Evolutionary conservation across 176 grass and related monocot genomes (phyloP).

Genomic region (Raddia guianensis): DNA sequence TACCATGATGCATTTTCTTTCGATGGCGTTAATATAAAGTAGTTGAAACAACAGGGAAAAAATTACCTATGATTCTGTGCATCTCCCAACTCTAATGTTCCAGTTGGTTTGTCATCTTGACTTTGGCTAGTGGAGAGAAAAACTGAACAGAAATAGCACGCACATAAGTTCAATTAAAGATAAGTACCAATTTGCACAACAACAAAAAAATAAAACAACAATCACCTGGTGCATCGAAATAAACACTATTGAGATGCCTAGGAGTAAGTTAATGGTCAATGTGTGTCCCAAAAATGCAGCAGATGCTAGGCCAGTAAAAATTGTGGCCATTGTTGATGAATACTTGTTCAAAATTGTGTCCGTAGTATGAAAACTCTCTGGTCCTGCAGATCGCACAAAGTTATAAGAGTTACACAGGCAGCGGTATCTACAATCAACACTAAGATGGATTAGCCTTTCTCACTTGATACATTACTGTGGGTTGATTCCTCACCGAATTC

Average conservation of each 20-base stretch:
- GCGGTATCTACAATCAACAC: not conserved
- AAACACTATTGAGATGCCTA: slow-evolving; percentile 96
- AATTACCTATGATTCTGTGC: slow-evolving; percentile 67
- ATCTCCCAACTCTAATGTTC: slow-evolving; percentile 63
- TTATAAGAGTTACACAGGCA: slow-evolving; percentile 17
- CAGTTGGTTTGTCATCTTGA: slow-evolving; percentile 78
- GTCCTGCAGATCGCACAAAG: no score
- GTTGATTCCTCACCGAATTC: slow-evolving; percentile 3
- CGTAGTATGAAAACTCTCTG: no score
- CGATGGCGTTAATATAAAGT: slow-evolving; percentile 1
- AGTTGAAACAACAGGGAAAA: not conserved
- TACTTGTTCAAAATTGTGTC: slow-evolving; percentile 99
- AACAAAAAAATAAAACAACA: slow-evolving; percentile 17
- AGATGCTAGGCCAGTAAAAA: slow-evolving; percentile 95
- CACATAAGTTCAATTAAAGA: slow-evolving; percentile 16
- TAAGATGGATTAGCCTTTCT: not conserved
- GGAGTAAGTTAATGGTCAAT: slow-evolving; percentile 91
- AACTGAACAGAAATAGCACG: slow-evolving; percentile 63
- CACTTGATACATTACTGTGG: not conserved
- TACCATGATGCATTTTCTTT: not conserved
- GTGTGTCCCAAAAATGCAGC: slow-evolving; percentile 91
- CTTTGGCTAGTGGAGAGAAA: slow-evolving; percentile 95
- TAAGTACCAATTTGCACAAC: not conserved
- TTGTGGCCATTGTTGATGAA: slow-evolving; percentile 96
- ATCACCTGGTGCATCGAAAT: slow-evolving; percentile 99